These are phyloP conservation scores for Hypoxylon lienhwacheense DNA, from an alignment of 495 filamentous ascomycete genomes.

Conservation along the genomic window DNA sequence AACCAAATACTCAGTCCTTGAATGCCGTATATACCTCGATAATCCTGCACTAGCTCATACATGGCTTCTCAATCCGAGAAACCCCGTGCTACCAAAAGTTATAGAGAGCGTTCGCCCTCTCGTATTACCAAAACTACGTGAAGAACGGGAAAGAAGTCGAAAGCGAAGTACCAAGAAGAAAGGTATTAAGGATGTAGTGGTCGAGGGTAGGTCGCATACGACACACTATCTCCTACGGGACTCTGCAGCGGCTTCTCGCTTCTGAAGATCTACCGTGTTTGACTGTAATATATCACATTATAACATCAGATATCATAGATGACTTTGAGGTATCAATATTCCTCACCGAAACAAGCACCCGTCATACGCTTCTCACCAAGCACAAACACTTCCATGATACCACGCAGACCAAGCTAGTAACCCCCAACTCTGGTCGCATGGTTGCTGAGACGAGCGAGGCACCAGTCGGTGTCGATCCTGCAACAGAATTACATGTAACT, in stretches of 20 bases:
- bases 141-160: conserved; percentile 75
- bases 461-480: conserved; percentile 53
- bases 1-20: conserved; percentile 85
- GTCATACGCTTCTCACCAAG: conserved; percentile 85
- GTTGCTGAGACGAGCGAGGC: conserved; percentile 57
- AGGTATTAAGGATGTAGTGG: conserved; percentile 83
- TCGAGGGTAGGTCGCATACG: conserved; percentile 61
- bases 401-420: conserved; percentile 53
- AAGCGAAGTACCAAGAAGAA: conserved; percentile 64
- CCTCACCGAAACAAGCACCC: conserved; percentile 81
- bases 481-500: conserved; percentile 21
- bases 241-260: conserved; percentile 3
- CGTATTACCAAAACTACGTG: conserved; percentile 84
- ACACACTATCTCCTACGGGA: conserved; percentile 22
- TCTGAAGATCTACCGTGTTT: conserved; percentile 14
- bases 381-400: conserved; percentile 69
- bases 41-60: conserved; percentile 74
- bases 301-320: conserved; percentile 57
- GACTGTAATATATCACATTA: conserved; percentile 32
- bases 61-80: conserved; percentile 77
- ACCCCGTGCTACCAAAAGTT: conserved; percentile 75
- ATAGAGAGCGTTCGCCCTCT: conserved; percentile 80
- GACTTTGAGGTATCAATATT: conserved; percentile 95
- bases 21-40: conserved; percentile 93
- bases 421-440: conserved; percentile 61